Evolutionary conservation across 768 basidiomycete genomes (phyloP).

Genomic region (Boletus edulis): DNA sequence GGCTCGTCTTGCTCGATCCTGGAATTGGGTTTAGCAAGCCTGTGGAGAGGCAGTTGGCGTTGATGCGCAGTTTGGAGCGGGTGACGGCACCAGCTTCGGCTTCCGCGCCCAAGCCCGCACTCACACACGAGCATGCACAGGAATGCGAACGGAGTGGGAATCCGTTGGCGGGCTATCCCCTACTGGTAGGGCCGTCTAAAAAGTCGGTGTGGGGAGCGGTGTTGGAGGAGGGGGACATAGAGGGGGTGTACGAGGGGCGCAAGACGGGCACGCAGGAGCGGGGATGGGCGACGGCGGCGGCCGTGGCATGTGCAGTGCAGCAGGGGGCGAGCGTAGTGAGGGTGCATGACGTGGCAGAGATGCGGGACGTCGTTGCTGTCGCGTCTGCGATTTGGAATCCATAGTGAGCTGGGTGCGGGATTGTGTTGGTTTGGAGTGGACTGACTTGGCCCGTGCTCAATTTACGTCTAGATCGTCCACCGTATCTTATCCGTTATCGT

Average conservation of each 20-base stretch:
- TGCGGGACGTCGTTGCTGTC: slow-evolving; percentile 71
- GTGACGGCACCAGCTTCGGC: slow-evolving; percentile 36
- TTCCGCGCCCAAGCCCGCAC: no score
- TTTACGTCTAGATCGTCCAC: no score
- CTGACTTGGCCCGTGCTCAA: no score
- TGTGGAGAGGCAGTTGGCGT: slow-evolving; percentile 64
- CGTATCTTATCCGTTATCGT: no score
- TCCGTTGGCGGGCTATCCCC: slow-evolving; percentile 55
- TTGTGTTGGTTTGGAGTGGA: no score
- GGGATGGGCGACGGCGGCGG: slow-evolving; percentile 75
- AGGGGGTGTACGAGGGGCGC: slow-evolving; percentile 42
- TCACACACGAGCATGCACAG: slow-evolving; percentile 19
- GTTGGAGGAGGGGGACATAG: slow-evolving; percentile 44
- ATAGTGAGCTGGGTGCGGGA: neutral
- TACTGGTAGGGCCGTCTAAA: slow-evolving; percentile 74
- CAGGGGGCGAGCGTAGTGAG: slow-evolving; percentile 72
- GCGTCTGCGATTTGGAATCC: slow-evolving; percentile 56
- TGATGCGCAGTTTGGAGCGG: slow-evolving; percentile 52
- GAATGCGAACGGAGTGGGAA: slow-evolving; percentile 49
- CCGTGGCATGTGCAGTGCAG: slow-evolving; percentile 70
- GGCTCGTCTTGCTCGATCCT: slow-evolving; percentile 89
- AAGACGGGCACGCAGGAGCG: slow-evolving; percentile 65
- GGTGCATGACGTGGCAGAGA: slow-evolving; percentile 77
- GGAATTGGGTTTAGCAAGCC: slow-evolving; percentile 95
- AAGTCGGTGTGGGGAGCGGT: slow-evolving; percentile 83